A percentile compares a stretch with the other conserved stretches of the same genome.
These are phyloP conservation scores for Neurospora sp. DNA, from an alignment of 2,329 filamentous ascomycete species.

Conservation along the genomic window DNA sequence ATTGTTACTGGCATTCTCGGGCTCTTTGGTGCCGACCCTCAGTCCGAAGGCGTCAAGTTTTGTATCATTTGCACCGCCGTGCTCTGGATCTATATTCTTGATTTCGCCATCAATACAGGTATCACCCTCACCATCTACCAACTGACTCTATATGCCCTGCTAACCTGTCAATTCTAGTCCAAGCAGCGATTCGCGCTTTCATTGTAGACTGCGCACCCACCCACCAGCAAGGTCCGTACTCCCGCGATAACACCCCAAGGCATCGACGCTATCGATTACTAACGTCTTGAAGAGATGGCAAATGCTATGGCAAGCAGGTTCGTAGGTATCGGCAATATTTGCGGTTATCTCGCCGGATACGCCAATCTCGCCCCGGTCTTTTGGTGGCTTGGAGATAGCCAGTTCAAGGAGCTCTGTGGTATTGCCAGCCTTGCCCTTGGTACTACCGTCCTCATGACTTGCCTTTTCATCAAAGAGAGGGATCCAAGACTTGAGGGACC, in stretches of 20 bases:
- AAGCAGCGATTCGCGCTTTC: conserved; percentile 83
- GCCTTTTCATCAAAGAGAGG: conserved; percentile 60
- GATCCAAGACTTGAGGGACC: conserved; percentile 67
- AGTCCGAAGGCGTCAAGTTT: conserved; percentile 53
- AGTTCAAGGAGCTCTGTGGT: conserved; percentile 87
- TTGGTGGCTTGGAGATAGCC: conserved; percentile 74
- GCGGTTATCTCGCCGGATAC: conserved; percentile 83
- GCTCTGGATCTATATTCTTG: conserved; percentile 77
- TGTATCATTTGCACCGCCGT: conserved; percentile 71
- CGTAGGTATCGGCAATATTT: conserved; percentile 79
- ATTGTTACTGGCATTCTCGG: conserved; percentile 58
- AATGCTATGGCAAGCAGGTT: conserved; percentile 91
- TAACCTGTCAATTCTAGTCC: conserved; percentile 42
- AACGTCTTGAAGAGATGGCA: conserved; percentile 51
- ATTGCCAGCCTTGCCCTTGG: conserved; percentile 69
- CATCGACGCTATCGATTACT: conserved; percentile 3
- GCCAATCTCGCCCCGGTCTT: conserved; percentile 64
- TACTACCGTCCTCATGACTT: conserved; percentile 62
- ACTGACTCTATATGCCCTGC: neutral
- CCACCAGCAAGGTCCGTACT: conserved; percentile 63
- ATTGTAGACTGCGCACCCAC: conserved; percentile 88
- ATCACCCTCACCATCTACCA: conserved; percentile 19
- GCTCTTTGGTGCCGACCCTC: conserved; percentile 60
- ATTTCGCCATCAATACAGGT: conserved; percentile 92
- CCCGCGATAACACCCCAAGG: neutral